A percentile compares a stretch with the other conserved stretches of the same genome.
phyloP scores from a whole-genome alignment of 2,329 filamentous ascomycete species.

The Karstenula rhodostoma region DNA sequence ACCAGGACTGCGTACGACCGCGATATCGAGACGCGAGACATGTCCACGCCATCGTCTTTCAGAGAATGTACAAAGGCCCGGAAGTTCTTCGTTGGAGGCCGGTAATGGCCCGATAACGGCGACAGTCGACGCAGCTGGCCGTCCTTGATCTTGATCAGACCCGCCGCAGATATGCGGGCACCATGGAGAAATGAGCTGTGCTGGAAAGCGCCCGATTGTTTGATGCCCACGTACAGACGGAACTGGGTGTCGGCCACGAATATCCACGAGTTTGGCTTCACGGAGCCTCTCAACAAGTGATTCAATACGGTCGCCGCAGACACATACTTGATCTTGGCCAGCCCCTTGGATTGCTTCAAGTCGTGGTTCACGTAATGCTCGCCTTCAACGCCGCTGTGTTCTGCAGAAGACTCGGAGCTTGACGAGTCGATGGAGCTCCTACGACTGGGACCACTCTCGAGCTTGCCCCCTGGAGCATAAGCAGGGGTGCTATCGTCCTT shows the following conservation, averaged over 20 bases:
- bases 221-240: conserved; percentile 88
- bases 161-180: conserved; percentile 80
- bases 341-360: conserved; percentile 67
- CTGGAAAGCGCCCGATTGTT: conserved; percentile 86
- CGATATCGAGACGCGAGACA: conserved; percentile 78
- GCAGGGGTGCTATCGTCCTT: conserved; percentile 53
- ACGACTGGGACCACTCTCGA: conserved; percentile 29
- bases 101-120: conserved; percentile 78
- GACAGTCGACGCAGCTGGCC: conserved; percentile 78
- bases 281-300: conserved; percentile 77
- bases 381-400: conserved; percentile 66
- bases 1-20: conserved; percentile 83
- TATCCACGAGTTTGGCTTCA: conserved; percentile 91
- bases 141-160: conserved; percentile 83
- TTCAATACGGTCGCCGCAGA: conserved; percentile 79
- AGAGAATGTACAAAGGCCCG: conserved; percentile 79
- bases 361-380: conserved; percentile 72
- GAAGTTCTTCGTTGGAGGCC: conserved; percentile 84
- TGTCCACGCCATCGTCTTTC: conserved; percentile 77
- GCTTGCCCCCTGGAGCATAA: conserved; percentile 43
- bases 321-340: conserved; percentile 70
- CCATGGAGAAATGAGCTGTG: conserved; percentile 91
- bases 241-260: conserved; percentile 89
- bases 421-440: conserved; percentile 35
- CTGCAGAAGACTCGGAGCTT: conserved; percentile 51